Percentiles rank a stretch among this genome's conserved stretches.
Conservation (phyloP, 2,329 filamentous ascomycete species). For the Fusarium subtropicale region DNA sequence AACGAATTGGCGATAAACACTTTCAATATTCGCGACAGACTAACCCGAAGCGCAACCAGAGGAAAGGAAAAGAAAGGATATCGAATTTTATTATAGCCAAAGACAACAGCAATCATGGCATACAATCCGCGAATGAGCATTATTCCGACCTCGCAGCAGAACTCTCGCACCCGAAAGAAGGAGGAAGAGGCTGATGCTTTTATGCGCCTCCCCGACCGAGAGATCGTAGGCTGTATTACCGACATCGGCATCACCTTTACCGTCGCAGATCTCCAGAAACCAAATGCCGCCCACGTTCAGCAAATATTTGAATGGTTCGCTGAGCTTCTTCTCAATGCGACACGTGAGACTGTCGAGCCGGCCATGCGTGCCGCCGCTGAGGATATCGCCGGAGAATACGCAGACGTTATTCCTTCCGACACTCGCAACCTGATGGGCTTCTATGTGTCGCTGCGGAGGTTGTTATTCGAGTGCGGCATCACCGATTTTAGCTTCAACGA, state of each 20-base stretch:
- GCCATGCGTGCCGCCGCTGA: slow-evolving; percentile 94
- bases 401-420: slow-evolving; percentile 86
- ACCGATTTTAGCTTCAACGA: slow-evolving; percentile 95
- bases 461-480: slow-evolving; percentile 90
- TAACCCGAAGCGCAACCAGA: slow-evolving; percentile 12
- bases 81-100: neutral
- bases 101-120: slow-evolving; percentile 58
- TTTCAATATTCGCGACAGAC: slow-evolving; percentile 25
- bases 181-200: slow-evolving; percentile 70
- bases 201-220: slow-evolving; percentile 72
- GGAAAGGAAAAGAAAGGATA: slow-evolving; percentile 2
- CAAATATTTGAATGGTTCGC: slow-evolving; percentile 99
- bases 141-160: slow-evolving; percentile 64
- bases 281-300: slow-evolving; percentile 93
- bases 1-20: slow-evolving; percentile 38
- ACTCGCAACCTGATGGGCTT: slow-evolving; percentile 97
- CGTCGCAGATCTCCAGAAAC: slow-evolving; percentile 88
- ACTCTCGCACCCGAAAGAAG: slow-evolving; percentile 66
- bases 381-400: slow-evolving; percentile 84
- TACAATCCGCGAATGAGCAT: slow-evolving; percentile 72
- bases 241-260: slow-evolving; percentile 95
- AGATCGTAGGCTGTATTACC: slow-evolving; percentile 96
- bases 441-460: slow-evolving; percentile 82
- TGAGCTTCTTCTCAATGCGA: slow-evolving; percentile 92
- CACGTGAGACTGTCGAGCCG: slow-evolving; percentile 91